Evolutionary conservation across 352 stramenopile genomes (phyloP).

Genomic region (Globisporangium middletonii): DNA sequence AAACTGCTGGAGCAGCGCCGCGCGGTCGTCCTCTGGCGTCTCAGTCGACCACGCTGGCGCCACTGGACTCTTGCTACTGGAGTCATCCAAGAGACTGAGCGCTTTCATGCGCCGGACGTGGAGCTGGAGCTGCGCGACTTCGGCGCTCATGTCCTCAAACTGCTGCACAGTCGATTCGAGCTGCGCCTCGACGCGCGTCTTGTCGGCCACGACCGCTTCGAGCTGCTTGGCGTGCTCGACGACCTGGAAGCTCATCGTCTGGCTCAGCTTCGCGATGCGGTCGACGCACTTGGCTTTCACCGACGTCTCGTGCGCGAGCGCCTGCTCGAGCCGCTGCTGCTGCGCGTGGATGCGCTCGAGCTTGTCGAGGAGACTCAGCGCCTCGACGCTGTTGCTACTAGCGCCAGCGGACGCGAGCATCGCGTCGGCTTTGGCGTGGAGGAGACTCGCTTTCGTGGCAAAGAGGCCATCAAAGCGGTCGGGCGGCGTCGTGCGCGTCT

Average conservation of each 20-base stretch:
- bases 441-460: conserved; percentile 9
- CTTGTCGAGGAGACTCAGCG: conserved; percentile 41
- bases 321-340: conserved; percentile 28
- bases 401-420: conserved; percentile 22
- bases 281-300: conserved; percentile 71
- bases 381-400: conserved; percentile 8
- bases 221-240: conserved; percentile 60
- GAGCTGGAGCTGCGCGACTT: conserved; percentile 36
- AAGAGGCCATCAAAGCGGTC: conserved; percentile 9
- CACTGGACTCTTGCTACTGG: background rate
- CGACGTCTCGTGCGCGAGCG: conserved; percentile 33
- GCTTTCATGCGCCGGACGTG: conserved; percentile 38
- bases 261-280: conserved; percentile 59
- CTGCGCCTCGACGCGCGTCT: conserved; percentile 24
- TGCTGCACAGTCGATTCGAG: conserved; percentile 34
- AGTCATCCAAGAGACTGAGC: background rate
- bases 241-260: conserved; percentile 61
- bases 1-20: conserved; percentile 44
- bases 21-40: conserved; percentile 18
- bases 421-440: conserved; percentile 25
- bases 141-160: conserved; percentile 34
- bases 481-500: background rate
- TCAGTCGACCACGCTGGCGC: background rate
- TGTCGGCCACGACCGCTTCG: conserved; percentile 31
- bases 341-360: conserved; percentile 27